Percentiles rank a stretch among this genome's conserved stretches.
phyloP scores from a whole-genome alignment of 75 land plant genomes.

The Pinus tabuliformis region DNA sequence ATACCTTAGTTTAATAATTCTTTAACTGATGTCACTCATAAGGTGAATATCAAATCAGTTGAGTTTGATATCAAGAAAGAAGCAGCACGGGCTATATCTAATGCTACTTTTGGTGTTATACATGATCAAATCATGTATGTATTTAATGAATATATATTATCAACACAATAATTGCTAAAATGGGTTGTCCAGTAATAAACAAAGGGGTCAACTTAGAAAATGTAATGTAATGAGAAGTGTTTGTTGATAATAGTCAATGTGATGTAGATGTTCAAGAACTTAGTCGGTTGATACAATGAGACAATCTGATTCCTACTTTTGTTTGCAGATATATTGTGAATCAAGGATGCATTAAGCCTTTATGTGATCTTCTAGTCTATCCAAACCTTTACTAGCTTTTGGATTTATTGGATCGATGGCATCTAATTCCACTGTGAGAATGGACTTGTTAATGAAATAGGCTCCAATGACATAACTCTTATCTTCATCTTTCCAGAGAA shows the following conservation, averaged over 20 bases:
- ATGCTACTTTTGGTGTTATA: slow-evolving; percentile 62
- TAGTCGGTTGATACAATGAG: neutral
- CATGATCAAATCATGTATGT: slow-evolving; percentile 56
- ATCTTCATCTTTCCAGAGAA: too few relatives aligned
- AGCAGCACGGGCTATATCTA: slow-evolving; percentile 65
- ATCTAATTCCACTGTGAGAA: too few relatives aligned
- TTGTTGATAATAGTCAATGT: neutral
- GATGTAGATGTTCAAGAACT: neutral
- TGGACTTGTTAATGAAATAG: too few relatives aligned
- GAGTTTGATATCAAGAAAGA: slow-evolving; percentile 68
- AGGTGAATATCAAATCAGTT: too few relatives aligned
- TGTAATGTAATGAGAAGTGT: neutral
- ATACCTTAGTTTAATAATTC: too few relatives aligned
- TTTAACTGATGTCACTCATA: too few relatives aligned
- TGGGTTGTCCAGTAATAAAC: neutral
- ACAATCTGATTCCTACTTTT: neutral
- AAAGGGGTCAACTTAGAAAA: neutral
- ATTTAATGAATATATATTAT: neutral
- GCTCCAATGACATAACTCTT: too few relatives aligned
- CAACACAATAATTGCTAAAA: neutral
- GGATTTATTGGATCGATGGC: too few relatives aligned
- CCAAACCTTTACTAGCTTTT: neutral
- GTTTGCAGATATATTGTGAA: slow-evolving; percentile 66
- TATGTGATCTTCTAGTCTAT: slow-evolving; percentile 72
- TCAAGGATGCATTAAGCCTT: slow-evolving; percentile 79